Evolutionary conservation across 805 yeast species (phyloP).

Genomic region (Helenozyma baotianmanensis): DNA sequence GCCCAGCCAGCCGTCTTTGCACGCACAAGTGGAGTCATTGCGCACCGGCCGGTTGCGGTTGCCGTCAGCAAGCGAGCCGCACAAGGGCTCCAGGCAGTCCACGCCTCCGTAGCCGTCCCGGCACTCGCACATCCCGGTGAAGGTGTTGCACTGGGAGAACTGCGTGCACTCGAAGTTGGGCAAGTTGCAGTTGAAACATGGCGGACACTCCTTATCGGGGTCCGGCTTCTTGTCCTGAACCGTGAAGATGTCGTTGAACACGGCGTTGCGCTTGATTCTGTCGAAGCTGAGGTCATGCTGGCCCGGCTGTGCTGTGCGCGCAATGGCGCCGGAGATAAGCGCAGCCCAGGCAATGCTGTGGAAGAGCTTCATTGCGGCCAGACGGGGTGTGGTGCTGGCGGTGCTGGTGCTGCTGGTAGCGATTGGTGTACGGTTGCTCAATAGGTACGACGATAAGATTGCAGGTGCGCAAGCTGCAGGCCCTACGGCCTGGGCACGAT

Average conservation of each 20-base stretch:
- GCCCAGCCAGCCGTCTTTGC: slow-evolving; percentile 88
- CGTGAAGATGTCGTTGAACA: slow-evolving; percentile 23
- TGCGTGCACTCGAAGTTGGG: slow-evolving; percentile 90
- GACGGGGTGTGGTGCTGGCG: too few relatives aligned
- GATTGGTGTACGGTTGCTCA: too few relatives aligned
- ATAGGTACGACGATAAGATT: too few relatives aligned
- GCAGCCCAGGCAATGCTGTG: too few relatives aligned
- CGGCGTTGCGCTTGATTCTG: slow-evolving; percentile 18
- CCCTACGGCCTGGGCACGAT: too few relatives aligned
- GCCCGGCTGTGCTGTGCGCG: not conserved
- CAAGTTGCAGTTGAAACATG: slow-evolving; percentile 91
- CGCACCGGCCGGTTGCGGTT: slow-evolving; percentile 59
- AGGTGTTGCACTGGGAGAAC: slow-evolving; percentile 81
- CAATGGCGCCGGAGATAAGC: not conserved
- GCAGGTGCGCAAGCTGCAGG: too few relatives aligned
- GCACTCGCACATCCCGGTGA: slow-evolving; percentile 89
- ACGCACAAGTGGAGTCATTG: slow-evolving; percentile 54
- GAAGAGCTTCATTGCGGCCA: too few relatives aligned
- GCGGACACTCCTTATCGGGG: slow-evolving; percentile 51
- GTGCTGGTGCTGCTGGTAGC: too few relatives aligned
- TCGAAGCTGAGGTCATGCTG: slow-evolving; percentile 11
- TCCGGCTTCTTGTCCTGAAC: slow-evolving; percentile 2
- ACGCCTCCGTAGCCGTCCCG: slow-evolving; percentile 89
- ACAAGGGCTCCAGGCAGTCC: slow-evolving; percentile 82
- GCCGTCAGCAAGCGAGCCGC: slow-evolving; percentile 76